Conservation (phyloP, 2,329 filamentous ascomycete species). For the Sporothrix phasma region DNA sequence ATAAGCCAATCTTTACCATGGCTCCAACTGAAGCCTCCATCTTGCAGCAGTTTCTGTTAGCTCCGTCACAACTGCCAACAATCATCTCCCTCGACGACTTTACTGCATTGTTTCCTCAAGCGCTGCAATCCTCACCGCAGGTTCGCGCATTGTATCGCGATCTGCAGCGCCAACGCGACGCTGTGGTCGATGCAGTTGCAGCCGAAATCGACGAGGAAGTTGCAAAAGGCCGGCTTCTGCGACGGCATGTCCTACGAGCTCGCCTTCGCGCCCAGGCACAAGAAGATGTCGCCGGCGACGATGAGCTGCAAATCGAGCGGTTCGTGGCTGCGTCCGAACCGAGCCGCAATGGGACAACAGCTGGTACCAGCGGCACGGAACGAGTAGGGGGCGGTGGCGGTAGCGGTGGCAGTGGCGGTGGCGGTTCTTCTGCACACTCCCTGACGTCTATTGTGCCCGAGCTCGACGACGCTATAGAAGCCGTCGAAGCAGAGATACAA, state of each 20-base stretch:
- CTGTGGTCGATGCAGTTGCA: conserved; percentile 57
- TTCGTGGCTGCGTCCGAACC: conserved; percentile 36
- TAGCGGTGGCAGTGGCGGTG: not conserved
- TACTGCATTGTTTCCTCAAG: conserved; percentile 62
- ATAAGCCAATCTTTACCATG: conserved; percentile 38
- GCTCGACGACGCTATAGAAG: conserved; percentile 55
- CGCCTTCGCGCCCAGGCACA: conserved; percentile 39
- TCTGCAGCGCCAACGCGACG: conserved; percentile 63
- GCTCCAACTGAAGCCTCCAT: conserved; percentile 60
- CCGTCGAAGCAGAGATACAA: conserved; percentile 58
- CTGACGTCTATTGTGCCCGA: conserved; percentile 56
- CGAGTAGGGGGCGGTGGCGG: too few relatives aligned
- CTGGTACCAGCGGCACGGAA: too few relatives aligned
- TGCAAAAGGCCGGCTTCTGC: conserved; percentile 46
- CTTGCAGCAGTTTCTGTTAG: conserved; percentile 66
- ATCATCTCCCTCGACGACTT: conserved; percentile 68
- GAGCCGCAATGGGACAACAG: conserved; percentile 13
- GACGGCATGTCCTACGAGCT: conserved; percentile 45
- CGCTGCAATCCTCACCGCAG: conserved; percentile 54
- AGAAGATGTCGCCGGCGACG: conserved; percentile 52
- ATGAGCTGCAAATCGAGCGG: conserved; percentile 54
- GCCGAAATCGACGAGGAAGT: conserved; percentile 56
- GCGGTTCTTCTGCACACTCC: conserved; percentile 37
- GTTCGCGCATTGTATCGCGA: conserved; percentile 67
- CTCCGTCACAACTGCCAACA: conserved; percentile 62